Evolutionary conservation across 2,329 filamentous ascomycete genomes (phyloP), one percentile per base, ranked within the genome.

Genomic region (Paradendryphiella salina): DNA sequence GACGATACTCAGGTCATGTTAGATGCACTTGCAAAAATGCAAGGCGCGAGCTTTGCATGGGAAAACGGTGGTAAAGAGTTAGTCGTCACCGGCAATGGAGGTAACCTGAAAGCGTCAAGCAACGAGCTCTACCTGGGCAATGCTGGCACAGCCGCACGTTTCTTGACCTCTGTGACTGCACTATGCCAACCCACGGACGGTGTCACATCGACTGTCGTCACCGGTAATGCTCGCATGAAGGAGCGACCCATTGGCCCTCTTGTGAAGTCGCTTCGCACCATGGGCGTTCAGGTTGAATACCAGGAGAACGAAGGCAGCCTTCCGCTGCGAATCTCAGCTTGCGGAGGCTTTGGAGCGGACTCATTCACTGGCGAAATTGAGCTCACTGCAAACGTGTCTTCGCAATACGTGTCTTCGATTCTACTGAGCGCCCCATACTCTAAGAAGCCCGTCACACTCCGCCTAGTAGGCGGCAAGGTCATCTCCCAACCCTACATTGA

Each of bases 1-100:
- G 94, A 97, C 64, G 94, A 99, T 69, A 96, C 92, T 0, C 90
- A 97, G 72, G 94, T 90, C 73, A 99, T 99, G 94, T 79, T 99
- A 36, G 90, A 90, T 50, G 93, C 94, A n/a, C 85, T 99, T 50
- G 82, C 84, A 20, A 86, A 87, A 64, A 82, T 99, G 18, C 86
- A 89, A 26, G 94, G 92, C 23, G 93, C 92, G 14, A 88, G 87
- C 0, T 97, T 95, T 75, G 84, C 86, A 0, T 99, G 93, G 93
- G 90, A 96, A 73, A 89, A 96, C 44, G 88, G 91, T 50, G 94
- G 94, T n/a, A 89, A 94, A 63, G 85, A 94, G 7, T 81, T 99
- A 21, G 85, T 95, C 3, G 89, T 99, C 13, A 86, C 88, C 55
- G 94, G 94, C 46, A 96, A 90, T 64, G 93, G 92, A n/a, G 94